Evolutionary conservation across 139 green algal species (phyloP).

Genomic region (Closterium sp.): DNA sequence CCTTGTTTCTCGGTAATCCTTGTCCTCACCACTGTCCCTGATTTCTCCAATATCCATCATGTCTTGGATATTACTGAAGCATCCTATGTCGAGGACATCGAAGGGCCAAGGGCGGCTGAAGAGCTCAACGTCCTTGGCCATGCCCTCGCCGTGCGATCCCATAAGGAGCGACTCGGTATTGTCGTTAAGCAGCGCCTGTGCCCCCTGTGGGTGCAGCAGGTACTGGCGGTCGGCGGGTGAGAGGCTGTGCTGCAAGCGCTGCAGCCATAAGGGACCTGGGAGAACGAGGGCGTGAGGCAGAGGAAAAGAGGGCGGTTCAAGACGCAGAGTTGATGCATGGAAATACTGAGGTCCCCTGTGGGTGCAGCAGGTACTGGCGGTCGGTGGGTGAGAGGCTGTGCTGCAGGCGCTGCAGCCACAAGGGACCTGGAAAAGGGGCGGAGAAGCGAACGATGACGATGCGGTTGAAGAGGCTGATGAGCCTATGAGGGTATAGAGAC

Average conservation of each 20-base stretch:
- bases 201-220: background rate
- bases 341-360: no score
- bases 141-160: background rate
- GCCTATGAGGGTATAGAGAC: no score
- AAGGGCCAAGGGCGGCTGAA: constrained; percentile 26
- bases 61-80: no score
- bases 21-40: background rate
- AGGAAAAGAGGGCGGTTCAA: no score
- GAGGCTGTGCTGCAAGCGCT: constrained; percentile 10
- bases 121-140: constrained; percentile 35
- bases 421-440: background rate
- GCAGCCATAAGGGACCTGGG: background rate
- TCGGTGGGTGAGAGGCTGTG: constrained; percentile 12
- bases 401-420: constrained; percentile 7
- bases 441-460: no score
- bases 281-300: background rate
- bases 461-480: no score
- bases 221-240: constrained; percentile 13
- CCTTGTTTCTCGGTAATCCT: constrained; percentile 16
- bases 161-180: constrained; percentile 21
- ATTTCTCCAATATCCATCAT: no score
- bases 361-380: constrained; percentile 10
- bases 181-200: constrained; percentile 23
- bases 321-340: no score
- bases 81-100: background rate